Conservation (phyloP, 2,329 filamentous ascomycete species). For the Penicillium corylophilum region DNA sequence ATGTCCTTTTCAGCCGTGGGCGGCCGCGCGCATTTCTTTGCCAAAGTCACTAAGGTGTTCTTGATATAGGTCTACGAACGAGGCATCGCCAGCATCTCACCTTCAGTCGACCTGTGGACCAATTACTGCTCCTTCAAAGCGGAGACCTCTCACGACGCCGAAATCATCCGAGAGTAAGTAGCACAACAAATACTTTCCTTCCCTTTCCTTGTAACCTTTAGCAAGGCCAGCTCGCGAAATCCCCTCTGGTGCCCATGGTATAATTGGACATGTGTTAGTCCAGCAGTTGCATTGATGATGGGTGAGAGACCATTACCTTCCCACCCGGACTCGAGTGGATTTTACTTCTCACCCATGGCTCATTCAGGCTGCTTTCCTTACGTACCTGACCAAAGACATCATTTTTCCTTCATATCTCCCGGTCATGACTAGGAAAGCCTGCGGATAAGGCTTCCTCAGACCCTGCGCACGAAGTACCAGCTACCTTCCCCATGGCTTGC, state of each 20-base stretch:
- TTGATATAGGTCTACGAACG: conserved; percentile 79
- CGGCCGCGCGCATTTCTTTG: neutral
- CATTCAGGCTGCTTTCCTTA: conserved; percentile 52
- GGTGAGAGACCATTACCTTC: conserved; percentile 67
- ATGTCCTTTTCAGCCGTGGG: conserved; percentile 2
- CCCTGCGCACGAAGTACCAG: conserved; percentile 36
- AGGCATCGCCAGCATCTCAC: conserved; percentile 86
- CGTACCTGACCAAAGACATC: conserved; percentile 36
- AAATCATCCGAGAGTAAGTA: conserved; percentile 99
- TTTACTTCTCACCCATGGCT: conserved; percentile 54
- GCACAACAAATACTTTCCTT: conserved; percentile 62
- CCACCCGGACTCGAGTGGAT: conserved; percentile 43
- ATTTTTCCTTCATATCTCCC: conserved; percentile 24
- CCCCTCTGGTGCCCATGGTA: conserved; percentile 37
- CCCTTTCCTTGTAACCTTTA: conserved; percentile 59
- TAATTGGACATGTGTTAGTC: conserved; percentile 30
- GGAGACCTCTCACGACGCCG: conserved; percentile 91
- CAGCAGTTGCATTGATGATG: conserved; percentile 46
- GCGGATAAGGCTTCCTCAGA: conserved; percentile 32
- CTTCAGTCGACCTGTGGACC: conserved; percentile 94
- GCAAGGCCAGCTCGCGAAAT: conserved; percentile 39
- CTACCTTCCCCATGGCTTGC: conserved; percentile 27
- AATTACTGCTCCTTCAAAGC: conserved; percentile 98
- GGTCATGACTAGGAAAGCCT: conserved; percentile 29
- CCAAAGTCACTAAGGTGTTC: conserved; percentile 4